A percentile compares a stretch with the other conserved stretches of the same genome.
Conservation (phyloP, 768 basidiomycete genomes). For the Hygrophoropsis aurantiaca region DNA sequence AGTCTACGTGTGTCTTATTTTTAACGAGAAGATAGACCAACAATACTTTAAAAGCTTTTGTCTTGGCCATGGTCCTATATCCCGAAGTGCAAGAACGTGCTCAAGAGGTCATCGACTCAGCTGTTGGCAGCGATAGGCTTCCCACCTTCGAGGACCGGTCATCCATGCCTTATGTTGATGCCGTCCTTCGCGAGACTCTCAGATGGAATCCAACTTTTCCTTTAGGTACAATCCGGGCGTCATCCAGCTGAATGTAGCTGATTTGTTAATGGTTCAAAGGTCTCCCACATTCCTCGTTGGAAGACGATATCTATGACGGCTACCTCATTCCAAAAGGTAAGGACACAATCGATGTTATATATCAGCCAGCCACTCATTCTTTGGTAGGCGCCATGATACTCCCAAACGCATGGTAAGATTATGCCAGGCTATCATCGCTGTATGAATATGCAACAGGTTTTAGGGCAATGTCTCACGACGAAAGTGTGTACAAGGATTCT, state of each 20-base stretch:
- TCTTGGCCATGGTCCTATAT: background rate
- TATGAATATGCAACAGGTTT: background rate
- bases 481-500: background rate
- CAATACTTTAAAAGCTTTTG: constrained; percentile 13
- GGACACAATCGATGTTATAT: background rate
- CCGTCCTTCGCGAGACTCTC: constrained; percentile 1
- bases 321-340: background rate
- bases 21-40: constrained; percentile 1
- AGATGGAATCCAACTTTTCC: background rate
- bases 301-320: background rate
- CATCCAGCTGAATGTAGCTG: background rate
- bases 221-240: background rate
- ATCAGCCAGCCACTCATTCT: background rate
- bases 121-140: background rate
- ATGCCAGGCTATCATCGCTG: background rate
- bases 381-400: background rate
- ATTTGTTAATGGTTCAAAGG: background rate
- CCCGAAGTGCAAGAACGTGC: constrained; percentile 1
- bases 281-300: background rate
- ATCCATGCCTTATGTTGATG: background rate
- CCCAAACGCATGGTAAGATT: background rate
- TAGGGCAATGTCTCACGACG: constrained; percentile 1
- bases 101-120: background rate
- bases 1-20: background rate
- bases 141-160: background rate